A percentile compares a stretch with the other conserved stretches of the same genome.
Conservation (phyloP, 208 protist genomes). For the Leishmania braziliensis region DNA sequence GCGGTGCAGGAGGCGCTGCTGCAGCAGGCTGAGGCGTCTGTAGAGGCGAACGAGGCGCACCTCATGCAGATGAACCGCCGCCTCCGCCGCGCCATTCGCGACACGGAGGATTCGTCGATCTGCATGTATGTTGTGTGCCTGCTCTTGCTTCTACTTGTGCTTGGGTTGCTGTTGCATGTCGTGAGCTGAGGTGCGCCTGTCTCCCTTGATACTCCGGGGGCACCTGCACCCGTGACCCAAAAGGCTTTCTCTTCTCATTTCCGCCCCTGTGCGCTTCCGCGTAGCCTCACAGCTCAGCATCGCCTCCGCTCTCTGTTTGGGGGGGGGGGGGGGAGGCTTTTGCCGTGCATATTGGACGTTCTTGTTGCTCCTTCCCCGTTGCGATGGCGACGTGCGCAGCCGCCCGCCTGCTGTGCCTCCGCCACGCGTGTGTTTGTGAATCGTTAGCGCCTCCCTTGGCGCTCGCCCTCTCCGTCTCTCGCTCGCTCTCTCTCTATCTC, state of each 20-base stretch:
- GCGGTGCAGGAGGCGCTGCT: slow-evolving; percentile 53
- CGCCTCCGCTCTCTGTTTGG: neutral
- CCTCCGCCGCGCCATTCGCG: slow-evolving; percentile 49
- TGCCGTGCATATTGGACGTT: neutral
- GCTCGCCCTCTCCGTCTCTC: too few species aligned
- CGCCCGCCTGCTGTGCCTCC: neutral
- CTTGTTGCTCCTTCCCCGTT: neutral
- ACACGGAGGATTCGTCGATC: slow-evolving; percentile 58
- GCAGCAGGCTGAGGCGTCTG: slow-evolving; percentile 45
- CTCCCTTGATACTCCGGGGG: neutral
- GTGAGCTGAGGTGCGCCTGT: neutral
- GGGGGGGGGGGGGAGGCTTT: too few species aligned
- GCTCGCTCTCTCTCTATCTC: neutral
- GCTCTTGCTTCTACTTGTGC: slow-evolving; percentile 39
- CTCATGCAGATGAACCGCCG: slow-evolving; percentile 59
- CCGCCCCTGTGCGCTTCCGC: neutral
- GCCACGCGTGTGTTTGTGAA: neutral
- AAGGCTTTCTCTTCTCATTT: neutral
- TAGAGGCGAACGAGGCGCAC: slow-evolving; percentile 41
- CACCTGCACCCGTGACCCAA: neutral
- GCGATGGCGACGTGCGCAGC: neutral
- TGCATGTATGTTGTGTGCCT: slow-evolving; percentile 57
- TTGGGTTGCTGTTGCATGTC: slow-evolving; percentile 39
- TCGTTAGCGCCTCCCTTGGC: neutral
- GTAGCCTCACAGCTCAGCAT: neutral